phyloP scores from a whole-genome alignment of 2,329 filamentous ascomycete species.

The Paecilomyces niveus region DNA sequence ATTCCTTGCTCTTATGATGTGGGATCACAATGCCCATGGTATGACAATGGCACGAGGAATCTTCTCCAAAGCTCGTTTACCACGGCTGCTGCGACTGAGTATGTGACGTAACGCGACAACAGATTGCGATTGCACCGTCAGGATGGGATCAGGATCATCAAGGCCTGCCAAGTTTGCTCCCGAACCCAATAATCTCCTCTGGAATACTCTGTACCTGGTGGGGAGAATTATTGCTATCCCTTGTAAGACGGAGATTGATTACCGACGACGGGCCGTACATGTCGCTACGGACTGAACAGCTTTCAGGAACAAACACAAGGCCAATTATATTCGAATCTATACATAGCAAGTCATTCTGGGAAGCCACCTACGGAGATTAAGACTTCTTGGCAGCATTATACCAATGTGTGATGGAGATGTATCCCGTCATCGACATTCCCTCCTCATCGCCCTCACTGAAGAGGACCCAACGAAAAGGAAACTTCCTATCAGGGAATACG shows the following conservation, averaged over 20 bases:
- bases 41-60: neutral
- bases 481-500: constrained; percentile 60
- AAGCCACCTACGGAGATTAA: neutral
- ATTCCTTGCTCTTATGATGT: neutral
- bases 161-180: neutral
- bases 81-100: neutral
- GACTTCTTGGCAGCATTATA: neutral
- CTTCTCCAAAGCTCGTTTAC: neutral
- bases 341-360: constrained; percentile 6
- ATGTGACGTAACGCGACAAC: neutral
- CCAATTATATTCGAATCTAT: neutral
- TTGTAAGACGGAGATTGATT: neutral
- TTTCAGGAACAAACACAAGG: neutral
- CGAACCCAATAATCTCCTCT: too few species aligned
- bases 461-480: constrained; percentile 61
- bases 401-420: constrained; percentile 22
- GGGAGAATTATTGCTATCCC: neutral
- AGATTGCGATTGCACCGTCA: neutral
- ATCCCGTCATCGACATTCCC: constrained; percentile 66
- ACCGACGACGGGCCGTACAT: neutral
- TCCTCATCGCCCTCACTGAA: constrained; percentile 64
- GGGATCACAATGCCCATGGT: neutral
- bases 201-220: neutral
- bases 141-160: neutral
- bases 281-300: neutral